Evolutionary conservation across 805 yeast genomes (phyloP).

Genomic region (Blastobotrys terrestris): DNA sequence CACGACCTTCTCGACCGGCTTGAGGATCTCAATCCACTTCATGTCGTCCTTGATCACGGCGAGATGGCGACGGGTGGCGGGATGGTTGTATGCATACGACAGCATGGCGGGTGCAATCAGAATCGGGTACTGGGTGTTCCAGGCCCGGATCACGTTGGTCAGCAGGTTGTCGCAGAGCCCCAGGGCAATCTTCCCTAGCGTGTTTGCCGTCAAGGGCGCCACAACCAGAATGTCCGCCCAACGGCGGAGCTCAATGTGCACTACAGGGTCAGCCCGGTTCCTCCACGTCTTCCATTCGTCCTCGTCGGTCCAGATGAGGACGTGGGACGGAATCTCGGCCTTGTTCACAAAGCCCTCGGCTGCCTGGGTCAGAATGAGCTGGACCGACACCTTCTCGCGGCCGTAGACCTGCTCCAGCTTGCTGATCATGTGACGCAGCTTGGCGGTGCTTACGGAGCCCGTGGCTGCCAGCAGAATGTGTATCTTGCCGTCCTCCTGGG

Average conservation of each 20-base stretch:
- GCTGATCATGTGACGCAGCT: slow-evolving; percentile 71
- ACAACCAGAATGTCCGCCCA: slow-evolving; percentile 94
- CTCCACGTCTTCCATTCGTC: slow-evolving; percentile 96
- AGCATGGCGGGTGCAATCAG: slow-evolving; percentile 95
- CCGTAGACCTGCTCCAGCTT: slow-evolving; percentile 80
- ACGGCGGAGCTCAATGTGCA: slow-evolving; percentile 88
- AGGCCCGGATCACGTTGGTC: slow-evolving; percentile 86
- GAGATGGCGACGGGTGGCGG: slow-evolving; percentile 79
- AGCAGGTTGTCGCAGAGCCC: slow-evolving; percentile 91
- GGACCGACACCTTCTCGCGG: slow-evolving; percentile 67
- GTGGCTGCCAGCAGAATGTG: slow-evolving; percentile 85
- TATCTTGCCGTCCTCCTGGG: slow-evolving; percentile 80
- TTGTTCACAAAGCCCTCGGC: slow-evolving; percentile 72
- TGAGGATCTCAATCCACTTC: slow-evolving; percentile 91
- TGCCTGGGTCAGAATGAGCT: slow-evolving; percentile 75
- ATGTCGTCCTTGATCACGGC: slow-evolving; percentile 75
- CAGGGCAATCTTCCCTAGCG: slow-evolving; percentile 79
- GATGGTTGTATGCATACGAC: slow-evolving; percentile 82
- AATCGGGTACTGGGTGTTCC: slow-evolving; percentile 90
- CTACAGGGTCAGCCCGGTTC: slow-evolving; percentile 76
- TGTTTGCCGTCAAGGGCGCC: slow-evolving; percentile 93
- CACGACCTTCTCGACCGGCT: slow-evolving; percentile 90
- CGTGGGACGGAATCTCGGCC: slow-evolving; percentile 56
- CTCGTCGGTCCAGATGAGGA: slow-evolving; percentile 83
- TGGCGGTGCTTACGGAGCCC: slow-evolving; percentile 80